Percentiles rank a stretch among this genome's conserved stretches.
These are phyloP conservation scores for Pleoardoris graminearum DNA, from an alignment of 2,329 filamentous ascomycete species.

Conservation along the genomic window DNA sequence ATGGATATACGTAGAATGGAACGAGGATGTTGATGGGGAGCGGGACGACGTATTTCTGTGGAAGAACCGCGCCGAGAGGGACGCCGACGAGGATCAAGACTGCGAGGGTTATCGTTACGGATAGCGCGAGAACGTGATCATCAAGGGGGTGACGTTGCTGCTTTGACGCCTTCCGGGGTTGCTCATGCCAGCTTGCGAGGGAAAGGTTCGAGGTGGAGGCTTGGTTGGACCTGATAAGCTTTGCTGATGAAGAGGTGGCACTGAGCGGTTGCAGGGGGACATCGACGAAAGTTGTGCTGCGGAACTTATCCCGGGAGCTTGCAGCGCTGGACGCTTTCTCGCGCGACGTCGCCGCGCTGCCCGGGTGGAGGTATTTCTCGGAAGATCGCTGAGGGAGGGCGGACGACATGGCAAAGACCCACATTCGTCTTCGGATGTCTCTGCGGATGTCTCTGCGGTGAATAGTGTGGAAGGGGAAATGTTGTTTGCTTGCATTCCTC, in stretches of 20 bases:
- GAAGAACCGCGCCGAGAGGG: constrained; percentile 26
- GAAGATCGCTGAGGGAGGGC: not conserved
- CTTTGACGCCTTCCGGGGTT: not conserved
- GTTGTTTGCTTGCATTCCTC: constrained; percentile 9
- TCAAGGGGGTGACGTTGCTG: constrained; percentile 6
- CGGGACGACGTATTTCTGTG: constrained; percentile 24
- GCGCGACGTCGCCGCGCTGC: not conserved
- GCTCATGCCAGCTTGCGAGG: not conserved
- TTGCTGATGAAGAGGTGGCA: not conserved
- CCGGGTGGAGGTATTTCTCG: not conserved
- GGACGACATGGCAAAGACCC: not conserved
- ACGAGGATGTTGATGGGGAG: constrained; percentile 46
- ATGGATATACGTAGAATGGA: constrained; percentile 54
- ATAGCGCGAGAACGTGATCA: constrained; percentile 21
- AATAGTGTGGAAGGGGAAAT: not conserved
- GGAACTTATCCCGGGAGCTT: not conserved
- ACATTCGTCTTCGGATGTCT: not conserved
- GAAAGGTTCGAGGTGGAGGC: not conserved
- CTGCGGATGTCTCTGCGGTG: not conserved
- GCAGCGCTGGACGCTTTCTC: not conserved
- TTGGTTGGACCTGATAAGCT: not conserved
- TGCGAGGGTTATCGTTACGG: constrained; percentile 27
- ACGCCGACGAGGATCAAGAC: constrained; percentile 23
- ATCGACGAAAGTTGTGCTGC: not conserved
- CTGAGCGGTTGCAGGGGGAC: not conserved